Base-by-base conservation (phyloP, 345 rosid genomes). In the Dimocarpus longan region DNA sequence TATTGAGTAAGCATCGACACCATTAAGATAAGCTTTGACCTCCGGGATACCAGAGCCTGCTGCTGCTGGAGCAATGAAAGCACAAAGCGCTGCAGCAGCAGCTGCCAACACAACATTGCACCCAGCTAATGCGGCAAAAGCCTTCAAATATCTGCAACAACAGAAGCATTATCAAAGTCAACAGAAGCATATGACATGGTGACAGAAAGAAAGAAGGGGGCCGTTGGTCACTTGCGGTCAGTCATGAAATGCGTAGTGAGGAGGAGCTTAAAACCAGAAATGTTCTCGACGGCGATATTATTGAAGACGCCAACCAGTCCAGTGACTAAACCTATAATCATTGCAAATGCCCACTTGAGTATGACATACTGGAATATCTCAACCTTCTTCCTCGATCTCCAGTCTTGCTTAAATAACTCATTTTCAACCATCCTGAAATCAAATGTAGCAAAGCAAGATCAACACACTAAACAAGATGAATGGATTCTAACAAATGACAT, bases 11-110 rank as follows among this genome's bases (percentile, higher is more conserved):
- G 89, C 85, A 84, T 86, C 91, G 8, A 86, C 68, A 4, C 88
- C 91, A 70, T 88, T 86, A 44, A 86, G 88, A 80, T 88, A 88
- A 73, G 91, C 91, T 83, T 88, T 88, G 57, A 86, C 89, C 80
- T 88, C 89, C 0, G 88, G 88, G 74, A 88, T 88, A 78, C 89
- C 88, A 28, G 89, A 86, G 60, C 91, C 89, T 40, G 89, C 89
- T 5, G 85, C 88, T 13, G 88, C 83, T 11, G 89, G 91, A 73
- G 89, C 86, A 60, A 88, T 66, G 63, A 83, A 76, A 79, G 88
- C 88, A 57, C 84, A 84, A 64, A 88, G 85, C 52, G 81, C 75
- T 43, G 79, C 87, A 19, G 88, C 89, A 26, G 82, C 77, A 22
- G 75, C 57, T 56, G 85, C 87, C 56, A 88, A 78, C 60, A 43